Evolutionary conservation across 164 flowering plant genomes (phyloP).

Genomic region (Annona cherimola): DNA sequence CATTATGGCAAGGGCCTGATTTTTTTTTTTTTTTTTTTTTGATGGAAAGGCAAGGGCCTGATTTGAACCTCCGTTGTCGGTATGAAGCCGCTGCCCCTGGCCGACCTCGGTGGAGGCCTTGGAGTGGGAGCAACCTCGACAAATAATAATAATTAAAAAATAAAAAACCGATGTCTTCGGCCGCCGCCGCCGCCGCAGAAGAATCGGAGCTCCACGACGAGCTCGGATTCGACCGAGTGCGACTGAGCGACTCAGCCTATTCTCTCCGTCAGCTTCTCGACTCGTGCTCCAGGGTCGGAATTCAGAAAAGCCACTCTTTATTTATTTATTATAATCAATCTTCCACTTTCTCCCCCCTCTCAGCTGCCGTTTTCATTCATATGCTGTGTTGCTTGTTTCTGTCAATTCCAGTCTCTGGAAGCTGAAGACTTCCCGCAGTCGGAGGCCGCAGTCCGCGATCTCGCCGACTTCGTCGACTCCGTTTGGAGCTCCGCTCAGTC

Average conservation of each 20-base stretch:
- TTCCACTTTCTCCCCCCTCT: neutral
- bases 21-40: too few relatives aligned
- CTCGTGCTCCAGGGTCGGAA: slow-evolving; percentile 2
- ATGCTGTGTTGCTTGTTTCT: neutral
- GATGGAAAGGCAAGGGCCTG: too few relatives aligned
- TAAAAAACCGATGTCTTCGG: neutral
- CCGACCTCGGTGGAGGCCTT: too few relatives aligned
- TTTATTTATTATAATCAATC: neutral
- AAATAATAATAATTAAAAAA: too few relatives aligned
- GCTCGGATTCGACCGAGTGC: neutral
- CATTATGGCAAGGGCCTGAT: too few relatives aligned
- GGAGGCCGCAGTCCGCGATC: slow-evolving; percentile 21
- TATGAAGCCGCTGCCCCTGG: too few relatives aligned
- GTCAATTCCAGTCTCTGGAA: slow-evolving; percentile 30
- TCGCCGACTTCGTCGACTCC: slow-evolving; percentile 41
- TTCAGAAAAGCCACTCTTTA: neutral
- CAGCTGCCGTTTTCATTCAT: too few relatives aligned
- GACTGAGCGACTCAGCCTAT: slow-evolving; percentile 2
- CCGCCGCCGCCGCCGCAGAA: neutral
- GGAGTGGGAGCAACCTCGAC: too few relatives aligned
- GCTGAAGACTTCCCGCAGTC: slow-evolving; percentile 29
- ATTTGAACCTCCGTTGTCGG: too few relatives aligned
- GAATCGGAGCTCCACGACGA: neutral
- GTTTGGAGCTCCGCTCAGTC: slow-evolving; percentile 22
- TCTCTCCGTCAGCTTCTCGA: neutral